Evolutionary conservation across 768 basidiomycete species (phyloP), one percentile per base, ranked within the genome.

Genomic region (Pholiota conissans): DNA sequence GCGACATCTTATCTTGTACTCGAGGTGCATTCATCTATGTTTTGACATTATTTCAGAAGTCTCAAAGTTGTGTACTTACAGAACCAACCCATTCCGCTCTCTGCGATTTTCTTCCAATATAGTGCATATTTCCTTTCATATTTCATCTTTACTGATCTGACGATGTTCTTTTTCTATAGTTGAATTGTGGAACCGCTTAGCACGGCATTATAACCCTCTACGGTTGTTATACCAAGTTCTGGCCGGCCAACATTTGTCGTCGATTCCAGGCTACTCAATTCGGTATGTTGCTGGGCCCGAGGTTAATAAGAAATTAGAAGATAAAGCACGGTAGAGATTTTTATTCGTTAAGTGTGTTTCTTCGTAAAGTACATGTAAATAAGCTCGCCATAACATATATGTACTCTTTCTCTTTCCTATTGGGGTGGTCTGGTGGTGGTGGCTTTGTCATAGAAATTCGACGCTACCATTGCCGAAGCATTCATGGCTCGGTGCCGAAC

Each of bases 21-120:
- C 16, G 68, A 78, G 66, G 78, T 76, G 20, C 18, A 63, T 60
- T 16, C 37, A 5, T 9, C 27, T 3, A 24, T 14, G 26, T 45
- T 16, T 11, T 5, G 14, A 27, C 20, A 18, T 13, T 7, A 37
- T 52, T 16, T 34, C 10, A n/a, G 20, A 3, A 35, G 3, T 56
- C n/a, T 18, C n/a, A 40, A 24, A 24, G 45, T 47, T 2, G 6
- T 20, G 35, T 34, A 28, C 40, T 56, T 30, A n/a, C 14, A 87
- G 84, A 86, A 76, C 59, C 79, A 84, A 60, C 79, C 85, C 13
- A 68, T 83, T 24, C 72, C 81, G 1, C 67, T 85, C 34, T 71
- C 80, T 1, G 61, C 69, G 7, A 81, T 86, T 34, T 87, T 87
- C 61, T 77, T 74, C 20, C 83, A 86, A 68, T 87, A 87, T 67